A percentile compares a stretch with the other conserved stretches of the same genome.
Conservation (phyloP, 306 rosid genomes). For the cucumber (Cucumis sativus) region Cucumber_9930_V3 NC_026655.2:27108501-27109000, state of each 20-base stretch:
- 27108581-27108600: background rate
- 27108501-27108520: background rate
- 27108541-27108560: background rate
- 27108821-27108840: background rate
- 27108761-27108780: background rate
- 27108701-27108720: background rate
- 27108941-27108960: background rate
- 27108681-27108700: background rate
- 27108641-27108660: background rate
- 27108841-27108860: slow-evolving; percentile 3
- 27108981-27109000: background rate
- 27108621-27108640: background rate
- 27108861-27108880: background rate
- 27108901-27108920: no score
- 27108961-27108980: background rate
- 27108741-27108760: background rate
- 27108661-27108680: background rate
- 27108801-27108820: background rate
- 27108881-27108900: background rate
- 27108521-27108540: background rate
- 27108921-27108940: no score
- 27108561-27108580: no score
- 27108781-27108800: background rate
- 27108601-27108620: background rate
- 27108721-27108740: background rate